phyloP scores from a whole-genome alignment of 805 yeast species.

The Lachancea kluyveri region DNA sequence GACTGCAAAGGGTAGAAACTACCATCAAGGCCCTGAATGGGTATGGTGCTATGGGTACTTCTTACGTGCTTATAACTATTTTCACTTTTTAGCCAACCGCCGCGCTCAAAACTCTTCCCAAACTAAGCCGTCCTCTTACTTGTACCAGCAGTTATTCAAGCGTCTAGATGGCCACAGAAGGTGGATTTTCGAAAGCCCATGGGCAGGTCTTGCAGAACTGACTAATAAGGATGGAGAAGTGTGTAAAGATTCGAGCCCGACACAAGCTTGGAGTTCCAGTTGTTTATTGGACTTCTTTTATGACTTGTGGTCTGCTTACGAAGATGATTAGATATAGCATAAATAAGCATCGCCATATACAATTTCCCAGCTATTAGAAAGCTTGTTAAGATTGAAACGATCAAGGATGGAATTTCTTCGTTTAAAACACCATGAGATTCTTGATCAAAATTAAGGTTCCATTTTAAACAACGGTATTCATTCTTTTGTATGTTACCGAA shows the following conservation, averaged over 20 bases:
- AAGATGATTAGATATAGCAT: no score
- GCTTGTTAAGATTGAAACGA: no score
- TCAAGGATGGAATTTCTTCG: no score
- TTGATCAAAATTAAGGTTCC: no score
- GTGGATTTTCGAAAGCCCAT: constrained; percentile 70
- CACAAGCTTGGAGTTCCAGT: constrained; percentile 95
- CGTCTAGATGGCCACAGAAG: constrained; percentile 58
- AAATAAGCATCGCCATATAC: no score
- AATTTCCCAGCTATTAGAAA: no score
- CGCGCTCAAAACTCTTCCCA: constrained; percentile 28
- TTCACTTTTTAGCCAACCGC: constrained; percentile 39
- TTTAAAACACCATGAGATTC: no score
- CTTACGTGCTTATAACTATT: constrained; percentile 63
- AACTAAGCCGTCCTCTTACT: constrained; percentile 40
- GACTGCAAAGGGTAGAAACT: constrained; percentile 91
- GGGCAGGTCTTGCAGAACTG: constrained; percentile 93
- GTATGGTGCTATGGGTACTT: constrained; percentile 88
- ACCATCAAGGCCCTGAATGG: constrained; percentile 99
- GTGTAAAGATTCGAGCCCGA: constrained; percentile 85
- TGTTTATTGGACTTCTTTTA: constrained; percentile 75
- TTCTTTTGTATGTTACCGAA: no score
- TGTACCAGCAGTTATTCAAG: constrained; percentile 52
- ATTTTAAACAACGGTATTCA: no score
- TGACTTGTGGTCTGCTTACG: constrained; percentile 44
- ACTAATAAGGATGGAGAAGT: constrained; percentile 81